Percentiles rank a stretch among this genome's conserved stretches.
phyloP scores from a whole-genome alignment of 148 eudicot genomes.

The Cornus controversa region DNA sequence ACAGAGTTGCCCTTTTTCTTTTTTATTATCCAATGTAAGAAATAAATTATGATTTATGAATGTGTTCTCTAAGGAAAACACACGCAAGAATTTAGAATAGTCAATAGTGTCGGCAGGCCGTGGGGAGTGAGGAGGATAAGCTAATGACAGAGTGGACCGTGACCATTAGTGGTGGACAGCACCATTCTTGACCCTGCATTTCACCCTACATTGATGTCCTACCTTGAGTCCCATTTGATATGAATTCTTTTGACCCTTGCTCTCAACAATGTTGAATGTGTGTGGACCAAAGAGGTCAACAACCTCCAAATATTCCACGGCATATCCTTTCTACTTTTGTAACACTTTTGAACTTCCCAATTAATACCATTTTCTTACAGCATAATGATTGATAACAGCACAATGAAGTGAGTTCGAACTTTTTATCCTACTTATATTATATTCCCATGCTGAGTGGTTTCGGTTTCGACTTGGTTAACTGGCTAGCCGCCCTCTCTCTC shows the following conservation, averaged over 20 bases:
- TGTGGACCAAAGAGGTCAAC: background rate
- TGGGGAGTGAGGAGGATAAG: background rate
- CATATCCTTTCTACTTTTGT: background rate
- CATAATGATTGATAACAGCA: no score
- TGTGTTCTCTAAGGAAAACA: background rate
- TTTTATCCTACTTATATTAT: no score
- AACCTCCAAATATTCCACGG: background rate
- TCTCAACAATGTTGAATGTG: no score
- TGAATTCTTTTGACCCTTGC: background rate
- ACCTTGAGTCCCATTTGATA: background rate
- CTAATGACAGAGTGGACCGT: background rate
- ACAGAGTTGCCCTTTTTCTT: background rate
- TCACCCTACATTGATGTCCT: background rate
- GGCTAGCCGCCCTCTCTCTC: no score
- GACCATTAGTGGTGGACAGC: background rate
- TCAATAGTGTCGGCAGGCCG: conserved; percentile 17
- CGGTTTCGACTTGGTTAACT: no score
- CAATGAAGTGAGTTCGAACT: no score
- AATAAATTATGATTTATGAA: no score
- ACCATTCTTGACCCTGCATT: background rate
- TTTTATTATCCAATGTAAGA: background rate
- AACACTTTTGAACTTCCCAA: no score
- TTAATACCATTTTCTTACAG: no score
- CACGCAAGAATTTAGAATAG: background rate
- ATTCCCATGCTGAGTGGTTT: no score